phyloP scores from a whole-genome alignment of 2,329 filamentous ascomycete species.

The Thelonectria rubi region DNA sequence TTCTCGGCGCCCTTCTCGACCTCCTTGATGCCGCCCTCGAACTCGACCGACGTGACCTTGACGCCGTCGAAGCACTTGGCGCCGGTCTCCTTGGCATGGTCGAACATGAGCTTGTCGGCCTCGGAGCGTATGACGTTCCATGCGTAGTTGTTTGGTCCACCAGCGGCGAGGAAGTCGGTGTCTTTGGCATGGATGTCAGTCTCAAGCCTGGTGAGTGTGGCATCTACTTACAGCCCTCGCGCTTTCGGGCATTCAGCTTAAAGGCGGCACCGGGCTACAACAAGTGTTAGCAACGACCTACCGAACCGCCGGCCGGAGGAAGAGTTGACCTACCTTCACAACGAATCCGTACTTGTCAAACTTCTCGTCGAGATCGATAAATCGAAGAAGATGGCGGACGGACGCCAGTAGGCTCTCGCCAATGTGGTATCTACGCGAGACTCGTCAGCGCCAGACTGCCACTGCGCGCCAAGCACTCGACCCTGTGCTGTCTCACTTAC shows the following conservation, averaged over 20 bases:
- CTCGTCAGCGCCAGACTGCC: not conserved
- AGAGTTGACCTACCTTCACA: conserved; percentile 47
- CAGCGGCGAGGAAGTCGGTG: conserved; percentile 54
- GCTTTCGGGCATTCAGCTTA: conserved; percentile 46
- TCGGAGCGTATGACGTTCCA: conserved; percentile 60
- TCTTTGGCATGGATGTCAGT: conserved; percentile 27
- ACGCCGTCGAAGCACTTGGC: conserved; percentile 53
- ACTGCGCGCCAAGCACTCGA: not conserved
- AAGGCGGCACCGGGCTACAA: conserved; percentile 50
- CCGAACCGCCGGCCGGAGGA: not conserved
- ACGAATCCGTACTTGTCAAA: conserved; percentile 53
- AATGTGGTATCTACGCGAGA: conserved; percentile 47
- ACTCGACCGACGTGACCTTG: conserved; percentile 48
- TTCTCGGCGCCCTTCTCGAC: conserved; percentile 10
- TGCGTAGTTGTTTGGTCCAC: conserved; percentile 50
- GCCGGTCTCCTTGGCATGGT: conserved; percentile 51
- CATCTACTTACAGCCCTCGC: conserved; percentile 45
- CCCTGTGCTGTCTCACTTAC: not conserved
- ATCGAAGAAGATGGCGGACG: conserved; percentile 53
- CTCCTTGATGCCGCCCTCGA: conserved; percentile 32
- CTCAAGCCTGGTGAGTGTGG: not conserved
- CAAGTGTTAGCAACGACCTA: not conserved
- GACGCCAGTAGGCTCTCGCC: conserved; percentile 51
- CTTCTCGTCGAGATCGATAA: conserved; percentile 53
- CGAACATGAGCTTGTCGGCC: conserved; percentile 55